A percentile compares a stretch with the other conserved stretches of the same genome.
phyloP scores from a whole-genome alignment of 108 stramenopile genomes.

The Discostella pseudostelligera region DNA sequence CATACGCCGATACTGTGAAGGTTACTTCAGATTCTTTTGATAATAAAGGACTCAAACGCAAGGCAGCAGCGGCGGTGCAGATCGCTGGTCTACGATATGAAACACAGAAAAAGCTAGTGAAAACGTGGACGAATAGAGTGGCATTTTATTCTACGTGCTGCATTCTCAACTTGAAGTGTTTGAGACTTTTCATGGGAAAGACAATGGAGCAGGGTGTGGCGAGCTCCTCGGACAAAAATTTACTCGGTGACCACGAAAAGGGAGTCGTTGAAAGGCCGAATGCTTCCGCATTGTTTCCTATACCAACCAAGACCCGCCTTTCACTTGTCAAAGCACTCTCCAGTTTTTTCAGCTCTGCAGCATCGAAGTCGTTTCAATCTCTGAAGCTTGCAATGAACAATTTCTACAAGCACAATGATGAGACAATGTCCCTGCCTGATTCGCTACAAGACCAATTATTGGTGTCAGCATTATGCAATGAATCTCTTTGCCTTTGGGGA shows the following conservation, averaged over 20 bases:
- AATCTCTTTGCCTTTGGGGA: slow-evolving; percentile 64
- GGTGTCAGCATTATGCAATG: slow-evolving; percentile 47
- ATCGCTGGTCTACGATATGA: slow-evolving; percentile 58
- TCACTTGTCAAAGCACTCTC: slow-evolving; percentile 25
- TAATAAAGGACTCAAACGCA: slow-evolving; percentile 75
- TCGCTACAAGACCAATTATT: slow-evolving; percentile 45
- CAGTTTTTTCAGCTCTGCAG: slow-evolving; percentile 22
- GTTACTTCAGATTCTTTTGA: slow-evolving; percentile 58
- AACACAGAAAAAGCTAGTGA: slow-evolving; percentile 47
- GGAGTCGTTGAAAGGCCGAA: not conserved
- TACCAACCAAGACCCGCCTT: slow-evolving; percentile 31
- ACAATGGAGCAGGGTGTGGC: slow-evolving; percentile 15
- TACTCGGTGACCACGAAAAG: not conserved
- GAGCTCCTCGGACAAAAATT: not conserved
- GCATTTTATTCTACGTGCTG: slow-evolving; percentile 59
- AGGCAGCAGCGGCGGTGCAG: slow-evolving; percentile 84
- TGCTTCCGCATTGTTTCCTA: not conserved
- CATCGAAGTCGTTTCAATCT: slow-evolving; percentile 20
- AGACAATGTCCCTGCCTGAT: slow-evolving; percentile 3
- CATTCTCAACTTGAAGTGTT: slow-evolving; percentile 41
- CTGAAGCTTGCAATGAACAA: slow-evolving; percentile 19
- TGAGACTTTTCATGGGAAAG: slow-evolving; percentile 56
- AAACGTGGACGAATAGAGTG: slow-evolving; percentile 60
- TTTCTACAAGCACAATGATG: slow-evolving; percentile 8
- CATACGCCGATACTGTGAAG: slow-evolving; percentile 6